Base-by-base conservation (phyloP, 768 basidiomycete genomes). In the Russula lepida region DNA sequence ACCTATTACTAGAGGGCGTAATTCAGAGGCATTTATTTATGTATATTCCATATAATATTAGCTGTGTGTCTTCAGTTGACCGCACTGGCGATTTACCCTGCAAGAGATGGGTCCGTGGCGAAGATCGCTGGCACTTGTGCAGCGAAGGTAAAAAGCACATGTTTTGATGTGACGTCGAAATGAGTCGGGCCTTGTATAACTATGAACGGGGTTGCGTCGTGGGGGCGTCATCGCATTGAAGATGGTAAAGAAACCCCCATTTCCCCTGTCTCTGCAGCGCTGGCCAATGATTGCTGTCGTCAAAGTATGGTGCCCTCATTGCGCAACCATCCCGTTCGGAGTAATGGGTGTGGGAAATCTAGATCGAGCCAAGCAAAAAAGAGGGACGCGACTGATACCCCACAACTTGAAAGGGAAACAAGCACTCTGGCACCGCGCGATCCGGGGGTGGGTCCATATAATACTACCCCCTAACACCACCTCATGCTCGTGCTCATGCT, bases 1-100 rank as follows among this genome's bases (percentile, higher is more conserved):
- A 43, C 57, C 51, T 63, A 53, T 49, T 54, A 58, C 46, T 63
- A 63, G 56, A 63, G 58, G 56, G 62, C 52, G 57, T 58, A 63
- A 58, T 63, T 15, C 49, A 53, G 44, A 35, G 61, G 44, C 35
- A 58, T 23, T 43, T 58, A 58, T 62, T 58, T 58, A 58, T 62
- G 44, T 58, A 62, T 57, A 53, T 37, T 37, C 43, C 41, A 39
- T 58, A 63, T 63, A 63, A 58, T 63, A 27, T 25, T 41, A 58
- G 37, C 33, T 48, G 54, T n/a, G 48, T 21, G 25, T 39, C 32
- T 46, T 33, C 30, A 21, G 39, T 51, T 19, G 54, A 43, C 32
- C 11, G 39, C 17, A 21, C 19, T 27, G 23, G 35, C 2, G 35
- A 44, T 21, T 33, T 35, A 9, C 8, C 33, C 33, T 35, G 33